These are phyloP conservation scores for Vanilla planifolia DNA, from an alignment of 106 monocot species.

Conservation along the genomic window DNA sequence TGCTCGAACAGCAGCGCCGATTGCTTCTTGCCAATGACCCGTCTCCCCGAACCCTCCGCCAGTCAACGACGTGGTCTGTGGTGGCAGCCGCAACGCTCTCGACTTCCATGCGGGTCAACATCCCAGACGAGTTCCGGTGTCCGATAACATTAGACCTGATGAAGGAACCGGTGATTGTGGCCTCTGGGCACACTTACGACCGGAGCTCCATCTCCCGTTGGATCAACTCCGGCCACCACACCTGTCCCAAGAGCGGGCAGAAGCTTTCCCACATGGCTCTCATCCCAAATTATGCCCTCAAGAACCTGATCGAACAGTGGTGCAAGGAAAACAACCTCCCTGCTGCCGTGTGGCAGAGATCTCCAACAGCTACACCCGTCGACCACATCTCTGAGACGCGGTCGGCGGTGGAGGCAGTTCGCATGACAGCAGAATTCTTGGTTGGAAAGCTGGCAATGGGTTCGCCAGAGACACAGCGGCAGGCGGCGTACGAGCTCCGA, in stretches of 20 bases:
- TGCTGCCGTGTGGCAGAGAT: not conserved
- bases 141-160: constrained; percentile 49
- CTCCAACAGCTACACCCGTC: not conserved
- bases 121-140: constrained; percentile 53
- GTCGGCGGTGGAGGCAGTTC: constrained; percentile 29
- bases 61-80: constrained; percentile 13
- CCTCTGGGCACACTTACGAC: constrained; percentile 54
- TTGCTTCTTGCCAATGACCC: not conserved
- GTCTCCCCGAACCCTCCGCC: not conserved
- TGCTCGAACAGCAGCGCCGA: not conserved
- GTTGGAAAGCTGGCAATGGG: constrained; percentile 51
- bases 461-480: constrained; percentile 32
- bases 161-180: constrained; percentile 40
- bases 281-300: constrained; percentile 45
- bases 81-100: not conserved
- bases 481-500: constrained; percentile 47
- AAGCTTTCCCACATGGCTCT: constrained; percentile 43
- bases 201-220: constrained; percentile 44
- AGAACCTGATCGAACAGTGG: constrained; percentile 40
- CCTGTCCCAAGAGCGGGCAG: constrained; percentile 52
- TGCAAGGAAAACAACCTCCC: constrained; percentile 37
- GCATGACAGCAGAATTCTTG: constrained; percentile 48
- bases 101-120: constrained; percentile 10
- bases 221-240: constrained; percentile 50
- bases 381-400: constrained; percentile 35